phyloP scores from a whole-genome alignment of 129 eudicot genomes.

The Dittrichia graveolens region DNA sequence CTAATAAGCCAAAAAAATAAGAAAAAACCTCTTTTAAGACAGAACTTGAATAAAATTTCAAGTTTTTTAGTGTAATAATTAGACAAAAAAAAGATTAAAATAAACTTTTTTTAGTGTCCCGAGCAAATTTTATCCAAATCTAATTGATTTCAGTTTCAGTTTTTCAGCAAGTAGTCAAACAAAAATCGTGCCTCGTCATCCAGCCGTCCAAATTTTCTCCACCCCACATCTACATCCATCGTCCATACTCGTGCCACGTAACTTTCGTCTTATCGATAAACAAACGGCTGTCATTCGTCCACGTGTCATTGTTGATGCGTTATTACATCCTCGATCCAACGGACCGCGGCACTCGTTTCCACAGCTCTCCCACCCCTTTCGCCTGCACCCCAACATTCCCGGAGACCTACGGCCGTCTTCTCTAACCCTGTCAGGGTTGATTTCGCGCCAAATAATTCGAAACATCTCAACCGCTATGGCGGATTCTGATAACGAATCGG shows the following conservation, averaged over 20 bases:
- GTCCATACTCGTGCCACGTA: conserved; percentile 29
- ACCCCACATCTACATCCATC: conserved; percentile 34
- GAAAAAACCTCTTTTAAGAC: too few species aligned
- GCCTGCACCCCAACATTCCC: conserved; percentile 12
- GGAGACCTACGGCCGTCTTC: conserved; percentile 17
- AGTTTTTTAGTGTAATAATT: not conserved
- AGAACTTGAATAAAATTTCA: too few species aligned
- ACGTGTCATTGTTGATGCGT: conserved; percentile 36
- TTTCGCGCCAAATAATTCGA: conserved; percentile 36
- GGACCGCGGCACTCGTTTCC: conserved; percentile 39
- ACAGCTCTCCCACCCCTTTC: not conserved
- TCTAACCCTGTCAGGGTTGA: not conserved
- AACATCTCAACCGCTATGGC: conserved; percentile 30
- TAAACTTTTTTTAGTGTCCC: too few species aligned
- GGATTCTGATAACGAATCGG: conserved; percentile 59
- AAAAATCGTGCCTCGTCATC: conserved; percentile 19
- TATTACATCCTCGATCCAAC: conserved; percentile 46
- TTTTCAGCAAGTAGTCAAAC: conserved; percentile 16
- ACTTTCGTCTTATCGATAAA: conserved; percentile 34
- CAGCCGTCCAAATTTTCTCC: conserved; percentile 28
- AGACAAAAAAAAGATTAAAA: too few species aligned
- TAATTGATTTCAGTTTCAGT: not conserved
- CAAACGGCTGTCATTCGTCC: conserved; percentile 35
- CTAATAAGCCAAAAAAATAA: too few species aligned
- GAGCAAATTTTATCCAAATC: conserved; percentile 12